Evolutionary conservation across 2,329 filamentous ascomycete genomes (phyloP).

Genomic region (Ceratocystis harringtonii): DNA sequence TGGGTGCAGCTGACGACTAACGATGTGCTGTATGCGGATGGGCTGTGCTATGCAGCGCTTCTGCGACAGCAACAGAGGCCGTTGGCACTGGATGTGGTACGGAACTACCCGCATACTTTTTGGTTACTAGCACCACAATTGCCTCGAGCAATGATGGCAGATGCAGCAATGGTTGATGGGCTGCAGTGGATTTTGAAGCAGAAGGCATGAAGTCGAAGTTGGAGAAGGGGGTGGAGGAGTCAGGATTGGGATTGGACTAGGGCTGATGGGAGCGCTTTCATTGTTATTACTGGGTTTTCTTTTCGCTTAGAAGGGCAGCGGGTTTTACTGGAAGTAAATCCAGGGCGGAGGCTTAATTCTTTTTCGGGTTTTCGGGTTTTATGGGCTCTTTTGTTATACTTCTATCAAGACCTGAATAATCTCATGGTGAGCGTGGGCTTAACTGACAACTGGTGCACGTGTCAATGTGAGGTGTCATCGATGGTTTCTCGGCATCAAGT

Average conservation of each 20-base stretch:
- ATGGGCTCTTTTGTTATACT: no score
- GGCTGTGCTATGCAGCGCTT: slow-evolving; percentile 33
- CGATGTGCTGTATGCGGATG: slow-evolving; percentile 37
- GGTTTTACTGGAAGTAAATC: no score
- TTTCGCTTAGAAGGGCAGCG: no score
- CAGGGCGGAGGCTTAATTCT: no score
- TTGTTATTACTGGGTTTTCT: no score
- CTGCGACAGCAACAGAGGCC: slow-evolving; percentile 28
- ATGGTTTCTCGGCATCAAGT: no score
- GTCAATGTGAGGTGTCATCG: no score
- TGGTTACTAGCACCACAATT: slow-evolving; percentile 34
- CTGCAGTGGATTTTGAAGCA: slow-evolving; percentile 26
- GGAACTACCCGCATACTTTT: slow-evolving; percentile 38
- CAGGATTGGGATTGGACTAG: background rate
- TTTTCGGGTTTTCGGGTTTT: no score
- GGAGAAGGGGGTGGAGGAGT: background rate
- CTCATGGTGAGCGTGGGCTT: no score
- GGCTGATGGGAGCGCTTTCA: no score
- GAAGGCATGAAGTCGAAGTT: background rate
- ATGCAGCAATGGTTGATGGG: slow-evolving; percentile 29
- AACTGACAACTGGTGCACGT: no score
- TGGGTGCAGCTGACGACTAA: slow-evolving; percentile 38
- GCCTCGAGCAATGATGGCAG: slow-evolving; percentile 28
- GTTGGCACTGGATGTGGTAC: slow-evolving; percentile 29
- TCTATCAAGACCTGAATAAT: no score